A percentile compares a stretch with the other conserved stretches of the same genome.
Conservation (phyloP, 257 asterid species). For the Nicotiana undulata region DNA sequence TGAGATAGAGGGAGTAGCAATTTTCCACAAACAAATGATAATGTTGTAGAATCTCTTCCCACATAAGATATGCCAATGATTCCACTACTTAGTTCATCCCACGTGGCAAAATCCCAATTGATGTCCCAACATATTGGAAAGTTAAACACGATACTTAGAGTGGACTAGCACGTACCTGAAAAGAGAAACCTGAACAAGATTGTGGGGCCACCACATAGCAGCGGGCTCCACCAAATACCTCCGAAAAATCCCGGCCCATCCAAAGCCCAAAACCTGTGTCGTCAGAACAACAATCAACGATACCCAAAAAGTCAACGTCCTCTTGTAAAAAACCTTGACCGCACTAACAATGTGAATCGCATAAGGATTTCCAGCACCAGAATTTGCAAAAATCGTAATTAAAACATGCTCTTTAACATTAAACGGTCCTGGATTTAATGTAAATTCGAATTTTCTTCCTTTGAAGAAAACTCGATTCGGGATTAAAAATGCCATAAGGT, state of each 20-base stretch:
- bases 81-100: not conserved
- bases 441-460: not conserved
- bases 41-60: no score
- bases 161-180: not conserved
- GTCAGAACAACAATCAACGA: slow-evolving; percentile 3
- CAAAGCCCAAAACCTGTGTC: slow-evolving; percentile 16
- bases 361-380: slow-evolving; percentile 10
- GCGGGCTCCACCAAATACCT: slow-evolving; percentile 14
- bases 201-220: slow-evolving; percentile 16
- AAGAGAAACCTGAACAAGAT: slow-evolving; percentile 5
- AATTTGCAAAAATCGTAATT: slow-evolving; percentile 7
- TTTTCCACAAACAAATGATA: no score
- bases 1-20: no score
- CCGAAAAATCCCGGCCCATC: slow-evolving; percentile 15
- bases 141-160: not conserved
- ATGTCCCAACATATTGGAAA: not conserved
- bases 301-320: slow-evolving; percentile 1
- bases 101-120: not conserved
- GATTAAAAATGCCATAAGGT: not conserved
- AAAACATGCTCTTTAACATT: slow-evolving; percentile 11
- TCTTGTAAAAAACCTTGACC: slow-evolving; percentile 8
- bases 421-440: not conserved
- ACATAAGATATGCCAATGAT: no score
- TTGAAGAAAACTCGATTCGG: slow-evolving; percentile 2
- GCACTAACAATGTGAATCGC: slow-evolving; percentile 8